Conservation (phyloP, 768 basidiomycete genomes). For the Serendipita sp. region DNA sequence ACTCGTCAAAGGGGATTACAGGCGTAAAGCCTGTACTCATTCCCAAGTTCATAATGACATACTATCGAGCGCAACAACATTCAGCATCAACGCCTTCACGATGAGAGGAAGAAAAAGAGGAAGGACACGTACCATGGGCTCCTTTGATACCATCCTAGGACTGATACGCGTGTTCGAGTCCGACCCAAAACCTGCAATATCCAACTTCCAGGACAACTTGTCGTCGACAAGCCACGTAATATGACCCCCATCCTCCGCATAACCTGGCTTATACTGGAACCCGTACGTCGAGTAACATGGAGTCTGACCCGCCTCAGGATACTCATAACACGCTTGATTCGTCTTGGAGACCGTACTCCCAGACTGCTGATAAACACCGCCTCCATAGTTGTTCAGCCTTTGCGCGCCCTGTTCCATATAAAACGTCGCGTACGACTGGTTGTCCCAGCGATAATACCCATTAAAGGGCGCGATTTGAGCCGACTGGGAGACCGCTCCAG, state of each 20-base stretch:
- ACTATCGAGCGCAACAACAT: constrained; percentile 28
- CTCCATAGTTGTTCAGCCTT: constrained; percentile 50
- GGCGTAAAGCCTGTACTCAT: constrained; percentile 39
- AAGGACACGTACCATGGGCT: constrained; percentile 79
- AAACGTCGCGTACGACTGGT: constrained; percentile 33
- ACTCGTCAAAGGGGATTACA: constrained; percentile 62
- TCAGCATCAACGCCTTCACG: constrained; percentile 7
- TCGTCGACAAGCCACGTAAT: constrained; percentile 72
- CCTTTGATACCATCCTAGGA: constrained; percentile 61
- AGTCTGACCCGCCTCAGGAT: constrained; percentile 31
- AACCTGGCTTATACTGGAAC: constrained; percentile 70
- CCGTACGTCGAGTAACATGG: constrained; percentile 42
- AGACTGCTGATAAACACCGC: constrained; percentile 62
- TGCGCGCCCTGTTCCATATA: constrained; percentile 36
- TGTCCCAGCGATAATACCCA: constrained; percentile 44
- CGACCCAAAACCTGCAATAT: constrained; percentile 48
- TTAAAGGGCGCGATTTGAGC: constrained; percentile 73
- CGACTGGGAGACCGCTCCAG: constrained; percentile 64
- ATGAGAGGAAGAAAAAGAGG: neutral
- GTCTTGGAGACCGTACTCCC: constrained; percentile 39
- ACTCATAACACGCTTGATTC: neutral
- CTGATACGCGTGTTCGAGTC: constrained; percentile 43
- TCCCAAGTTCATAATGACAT: constrained; percentile 73
- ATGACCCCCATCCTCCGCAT: constrained; percentile 47
- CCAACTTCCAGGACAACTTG: constrained; percentile 53